Conservation (phyloP, 805 yeast genomes). For the Wickerhamomyces mucosus region DNA sequence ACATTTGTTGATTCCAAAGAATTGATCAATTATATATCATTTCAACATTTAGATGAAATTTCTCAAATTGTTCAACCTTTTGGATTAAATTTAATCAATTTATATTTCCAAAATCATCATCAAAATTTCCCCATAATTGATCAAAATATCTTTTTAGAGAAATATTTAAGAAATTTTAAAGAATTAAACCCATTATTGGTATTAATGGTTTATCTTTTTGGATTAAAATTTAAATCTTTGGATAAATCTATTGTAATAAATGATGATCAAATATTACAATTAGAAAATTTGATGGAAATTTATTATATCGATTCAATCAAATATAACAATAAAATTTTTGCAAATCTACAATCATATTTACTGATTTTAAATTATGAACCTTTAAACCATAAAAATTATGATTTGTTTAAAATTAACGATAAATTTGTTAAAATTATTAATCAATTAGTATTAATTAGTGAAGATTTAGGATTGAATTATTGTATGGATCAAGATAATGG, state of each 20-base stretch:
- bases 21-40: conserved; percentile 16
- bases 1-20: conserved; percentile 20
- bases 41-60: conserved; percentile 21
- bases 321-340: conserved; percentile 21
- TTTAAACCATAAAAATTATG: conserved; percentile 4
- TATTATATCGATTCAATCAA: conserved; percentile 19
- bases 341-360: conserved; percentile 31
- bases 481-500: conserved; percentile 18
- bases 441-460: conserved; percentile 16
- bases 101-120: conserved; percentile 20
- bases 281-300: conserved; percentile 20
- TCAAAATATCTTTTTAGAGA: conserved; percentile 19
- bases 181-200: conserved; percentile 23
- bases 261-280: conserved; percentile 15
- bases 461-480: conserved; percentile 21
- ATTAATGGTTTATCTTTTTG: conserved; percentile 20
- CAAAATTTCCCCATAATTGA: conserved; percentile 20
- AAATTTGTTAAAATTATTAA: conserved; percentile 15
- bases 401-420: conserved; percentile 8
- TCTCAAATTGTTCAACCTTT: conserved; percentile 18
- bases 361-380: conserved; percentile 21
- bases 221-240: conserved; percentile 19
- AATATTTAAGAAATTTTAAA: conserved; percentile 20
- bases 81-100: conserved; percentile 14
- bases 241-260: conserved; percentile 6